Evolutionary conservation across 202 grass and related monocot species (phyloP).

Genomic region (Cymbopogon flexuosus): DNA sequence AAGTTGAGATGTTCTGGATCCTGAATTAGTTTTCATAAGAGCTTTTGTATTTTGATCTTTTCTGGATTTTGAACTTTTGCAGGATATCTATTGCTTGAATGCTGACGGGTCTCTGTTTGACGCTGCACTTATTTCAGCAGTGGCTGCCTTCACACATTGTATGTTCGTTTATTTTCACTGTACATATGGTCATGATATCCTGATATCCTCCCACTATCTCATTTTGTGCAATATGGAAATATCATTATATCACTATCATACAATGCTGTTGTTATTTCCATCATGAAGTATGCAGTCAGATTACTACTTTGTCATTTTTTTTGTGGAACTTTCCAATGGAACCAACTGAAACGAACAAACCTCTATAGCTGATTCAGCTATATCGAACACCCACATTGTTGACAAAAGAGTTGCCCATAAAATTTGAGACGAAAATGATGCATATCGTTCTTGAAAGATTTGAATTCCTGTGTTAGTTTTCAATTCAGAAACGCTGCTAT

Average conservation of each 20-base stretch:
- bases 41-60: slow-evolving; percentile 7
- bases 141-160: slow-evolving; percentile 86
- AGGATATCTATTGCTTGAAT: slow-evolving; percentile 95
- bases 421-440: not conserved
- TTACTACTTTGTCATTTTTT: not conserved
- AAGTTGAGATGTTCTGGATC: not conserved
- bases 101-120: slow-evolving; percentile 85
- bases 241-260: not conserved
- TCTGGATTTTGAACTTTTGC: slow-evolving; percentile 30
- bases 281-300: not conserved
- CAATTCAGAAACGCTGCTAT: not conserved
- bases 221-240: slow-evolving; percentile 25
- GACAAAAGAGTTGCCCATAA: not conserved
- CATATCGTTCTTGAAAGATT: not conserved
- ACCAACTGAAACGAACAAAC: not conserved
- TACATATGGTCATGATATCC: not conserved
- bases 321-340: not conserved
- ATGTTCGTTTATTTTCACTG: slow-evolving; percentile 27
- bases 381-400: not conserved
- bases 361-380: not conserved
- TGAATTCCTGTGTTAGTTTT: not conserved
- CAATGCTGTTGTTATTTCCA: not conserved
- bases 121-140: slow-evolving; percentile 72
- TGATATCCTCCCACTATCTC: not conserved
- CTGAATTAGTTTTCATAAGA: slow-evolving; percentile 4